phyloP scores from a whole-genome alignment of 164 flowering plant genomes.

The Berberis vulgaris region DNA sequence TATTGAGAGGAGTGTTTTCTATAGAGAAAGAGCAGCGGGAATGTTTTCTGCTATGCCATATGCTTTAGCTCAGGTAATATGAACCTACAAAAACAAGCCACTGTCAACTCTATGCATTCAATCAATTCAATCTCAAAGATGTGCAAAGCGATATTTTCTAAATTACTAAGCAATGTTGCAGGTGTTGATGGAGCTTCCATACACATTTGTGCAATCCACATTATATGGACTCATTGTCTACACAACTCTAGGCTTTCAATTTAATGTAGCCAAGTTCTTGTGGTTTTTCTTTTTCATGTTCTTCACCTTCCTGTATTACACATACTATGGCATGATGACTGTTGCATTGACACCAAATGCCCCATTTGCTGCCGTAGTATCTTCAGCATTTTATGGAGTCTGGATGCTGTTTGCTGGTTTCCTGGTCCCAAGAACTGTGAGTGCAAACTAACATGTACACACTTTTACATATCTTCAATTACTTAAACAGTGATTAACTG shows the following conservation, averaged over 20 bases:
- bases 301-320: slow-evolving; percentile 29
- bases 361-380: slow-evolving; percentile 17
- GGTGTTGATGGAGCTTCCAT: slow-evolving; percentile 26
- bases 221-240: slow-evolving; percentile 21
- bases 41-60: slow-evolving; percentile 19
- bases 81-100: background rate
- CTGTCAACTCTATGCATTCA: background rate
- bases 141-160: background rate
- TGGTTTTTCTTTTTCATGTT: slow-evolving; percentile 29
- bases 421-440: slow-evolving; percentile 22
- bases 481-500: background rate
- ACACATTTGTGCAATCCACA: slow-evolving; percentile 16
- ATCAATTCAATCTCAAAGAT: background rate
- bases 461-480: background rate
- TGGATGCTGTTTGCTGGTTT: slow-evolving; percentile 30
- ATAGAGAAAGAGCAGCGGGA: slow-evolving; percentile 20
- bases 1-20: slow-evolving; percentile 22
- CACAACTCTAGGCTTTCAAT: slow-evolving; percentile 18
- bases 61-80: slow-evolving; percentile 16
- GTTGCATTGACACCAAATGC: slow-evolving; percentile 23
- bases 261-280: slow-evolving; percentile 18
- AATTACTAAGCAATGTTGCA: slow-evolving; percentile 3
- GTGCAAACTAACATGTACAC: background rate
- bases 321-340: slow-evolving; percentile 31
- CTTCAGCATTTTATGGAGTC: slow-evolving; percentile 21